Percentiles rank a stretch among this genome's conserved stretches.
phyloP scores from a whole-genome alignment of 192 early-diverging fungal species.

The Entomortierella parvispora region DNA sequence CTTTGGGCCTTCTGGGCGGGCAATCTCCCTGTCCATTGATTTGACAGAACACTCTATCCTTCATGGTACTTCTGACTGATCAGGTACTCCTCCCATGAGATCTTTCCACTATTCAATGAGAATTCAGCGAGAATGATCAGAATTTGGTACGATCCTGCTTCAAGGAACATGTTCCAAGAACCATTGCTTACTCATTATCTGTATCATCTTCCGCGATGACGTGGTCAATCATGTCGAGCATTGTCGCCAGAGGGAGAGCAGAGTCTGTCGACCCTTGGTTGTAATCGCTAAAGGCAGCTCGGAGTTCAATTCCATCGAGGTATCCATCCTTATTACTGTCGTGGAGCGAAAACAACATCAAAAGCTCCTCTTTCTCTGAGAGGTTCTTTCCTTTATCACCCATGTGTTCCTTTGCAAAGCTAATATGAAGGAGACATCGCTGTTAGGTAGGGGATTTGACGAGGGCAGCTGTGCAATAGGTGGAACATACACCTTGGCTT shows the following conservation, averaged over 20 bases:
- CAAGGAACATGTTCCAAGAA: not conserved
- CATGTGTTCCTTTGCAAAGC: constrained; percentile 65
- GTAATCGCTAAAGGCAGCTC: constrained; percentile 64
- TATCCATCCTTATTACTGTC: constrained; percentile 77
- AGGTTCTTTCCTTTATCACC: constrained; percentile 57
- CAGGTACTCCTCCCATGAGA: constrained; percentile 67
- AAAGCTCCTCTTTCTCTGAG: constrained; percentile 69
- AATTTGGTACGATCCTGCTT: not conserved
- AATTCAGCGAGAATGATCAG: not conserved
- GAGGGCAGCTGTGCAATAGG: too few species aligned
- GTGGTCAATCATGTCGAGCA: constrained; percentile 77
- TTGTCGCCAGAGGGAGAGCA: constrained; percentile 54
- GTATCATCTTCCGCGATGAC: constrained; percentile 80
- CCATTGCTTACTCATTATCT: constrained; percentile 69
- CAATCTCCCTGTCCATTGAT: not conserved
- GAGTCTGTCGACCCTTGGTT: constrained; percentile 28
- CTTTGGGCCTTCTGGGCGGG: too few species aligned
- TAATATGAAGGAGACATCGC: constrained; percentile 11
- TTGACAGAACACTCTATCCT: constrained; percentile 6
- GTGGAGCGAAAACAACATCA: constrained; percentile 77
- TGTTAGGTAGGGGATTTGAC: too few species aligned
- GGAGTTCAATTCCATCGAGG: constrained; percentile 84
- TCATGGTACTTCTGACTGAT: constrained; percentile 61
- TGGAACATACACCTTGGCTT: constrained; percentile 52
- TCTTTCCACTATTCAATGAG: constrained; percentile 54